Evolutionary conservation across 148 eudicot species (phyloP), one percentile per base, ranked within the genome.

Genomic region (Chenopodium album): DNA sequence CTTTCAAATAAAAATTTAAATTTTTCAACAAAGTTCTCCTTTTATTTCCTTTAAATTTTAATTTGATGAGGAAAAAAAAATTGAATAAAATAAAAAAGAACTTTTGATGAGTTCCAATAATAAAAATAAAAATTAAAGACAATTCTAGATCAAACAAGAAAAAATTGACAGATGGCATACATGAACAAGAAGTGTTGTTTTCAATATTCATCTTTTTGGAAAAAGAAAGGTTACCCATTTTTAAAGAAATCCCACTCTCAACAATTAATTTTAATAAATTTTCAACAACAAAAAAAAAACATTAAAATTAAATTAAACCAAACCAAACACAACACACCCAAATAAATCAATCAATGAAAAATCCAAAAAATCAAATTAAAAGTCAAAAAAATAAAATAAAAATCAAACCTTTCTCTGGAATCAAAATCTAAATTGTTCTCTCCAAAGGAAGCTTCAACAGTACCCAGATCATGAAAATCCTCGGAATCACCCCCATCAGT

Each of bases 351-450:
- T 34, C 44, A 46, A 22, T 17, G 12, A 60, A 26, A 63, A 46
- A 48, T 72, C 4, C 29, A 48, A 72, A 62, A 20, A 75, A 83
- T n/a, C n/a, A 56, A 71, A 54, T 29, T 44, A 73, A 66, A 46
- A 48, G 52, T n/a, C 1, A 74, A 29, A 11, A 37, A 59, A 23
- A 7, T 56, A 22, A 22, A 29, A 31, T 7, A 65, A 31, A 77
- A 73, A 72, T 44, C 71, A 70, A 59, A 92, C 98, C 98, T 91
- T 87, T 82, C 91, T 79, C 86, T 85, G 48, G 77, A 72, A 80
- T 92, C 92, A 88, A 85, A 78, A 29, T 89, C 98, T 81, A 91
- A 82, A 86, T 83, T 82, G 75, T 94, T 92, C 87, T 94, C 98
- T 16, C 93, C 98, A 83, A 87, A 91, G 17, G 88, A 89, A 60